These are phyloP conservation scores for Danielia reshetovae DNA, from an alignment of 805 yeast genomes.

Conservation along the genomic window DNA sequence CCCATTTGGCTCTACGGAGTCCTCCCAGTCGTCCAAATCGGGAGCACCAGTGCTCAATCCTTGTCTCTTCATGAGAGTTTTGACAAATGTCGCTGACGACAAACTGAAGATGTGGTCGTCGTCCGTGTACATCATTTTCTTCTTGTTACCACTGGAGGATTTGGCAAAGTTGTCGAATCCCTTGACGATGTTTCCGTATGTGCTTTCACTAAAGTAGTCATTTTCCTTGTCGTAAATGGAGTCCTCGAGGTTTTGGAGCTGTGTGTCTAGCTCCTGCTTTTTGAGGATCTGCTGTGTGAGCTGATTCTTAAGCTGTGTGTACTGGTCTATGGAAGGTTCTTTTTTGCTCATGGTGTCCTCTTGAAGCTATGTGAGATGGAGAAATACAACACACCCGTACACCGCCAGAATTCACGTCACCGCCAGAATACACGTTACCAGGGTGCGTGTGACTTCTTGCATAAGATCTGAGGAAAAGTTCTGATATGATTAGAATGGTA, in stretches of 20 bases:
- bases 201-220: slow-evolving; percentile 68
- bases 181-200: slow-evolving; percentile 77
- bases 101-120: slow-evolving; percentile 79
- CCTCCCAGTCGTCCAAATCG: slow-evolving; percentile 18
- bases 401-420: too few species aligned
- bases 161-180: slow-evolving; percentile 85
- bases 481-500: too few species aligned
- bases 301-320: slow-evolving; percentile 62
- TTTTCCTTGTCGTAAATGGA: slow-evolving; percentile 75
- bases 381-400: too few species aligned
- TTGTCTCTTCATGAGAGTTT: slow-evolving; percentile 48
- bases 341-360: slow-evolving; percentile 14
- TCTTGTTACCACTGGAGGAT: slow-evolving; percentile 31
- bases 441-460: too few species aligned
- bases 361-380: too few species aligned
- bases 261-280: slow-evolving; percentile 63
- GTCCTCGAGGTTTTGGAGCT: slow-evolving; percentile 65
- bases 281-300: slow-evolving; percentile 59
- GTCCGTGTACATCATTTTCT: slow-evolving; percentile 56
- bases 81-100: slow-evolving; percentile 66
- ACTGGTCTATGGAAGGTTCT: slow-evolving; percentile 41
- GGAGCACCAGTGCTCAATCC: slow-evolving; percentile 27
- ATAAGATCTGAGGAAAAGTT: too few species aligned
- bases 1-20: slow-evolving; percentile 15
- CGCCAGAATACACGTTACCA: too few species aligned